Base-by-base conservation (phyloP, 106 monocot species). In the Allium cepa region DNA sequence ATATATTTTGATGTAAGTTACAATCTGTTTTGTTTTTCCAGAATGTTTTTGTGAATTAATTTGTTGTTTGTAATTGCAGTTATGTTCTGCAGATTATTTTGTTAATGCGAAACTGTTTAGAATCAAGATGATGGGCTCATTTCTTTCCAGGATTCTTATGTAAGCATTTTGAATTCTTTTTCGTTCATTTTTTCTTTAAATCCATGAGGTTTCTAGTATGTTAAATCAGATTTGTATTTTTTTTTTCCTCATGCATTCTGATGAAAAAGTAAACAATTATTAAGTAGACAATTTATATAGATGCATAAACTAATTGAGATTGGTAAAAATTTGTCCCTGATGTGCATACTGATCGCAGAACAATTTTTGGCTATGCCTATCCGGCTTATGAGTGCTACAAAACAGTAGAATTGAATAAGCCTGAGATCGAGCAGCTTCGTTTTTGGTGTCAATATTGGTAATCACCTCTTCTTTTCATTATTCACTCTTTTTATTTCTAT, bases 361-460 rank as follows among this genome's bases (percentile, higher is more conserved):
- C 83, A 78, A 72, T 79, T 64, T 76, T 88, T 58, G 87, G 87
- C 11, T 88, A 88, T 73, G 87, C 80, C 17, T 88, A 83, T 76
- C 87, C 87, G 18, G 83, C 83, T 45, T 88, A 88, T 66, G 83
- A 88, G 53, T 88, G 87, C 81, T 88, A 68, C 73, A 88, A 88
- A 59, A 59, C 57, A 14, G 78, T 88, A 62, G 87, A 88, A 66
- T 52, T 78, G 75, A 88, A 88, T 45, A 80, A 73, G 58, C 87
- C 87, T 10, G 83, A 83, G 72, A 88, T 88, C 26, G 83, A 88
- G 51, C 80, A 81, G 53, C 58, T 88, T 18, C 71, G 80, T 18
- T 88, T 88, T 48, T 88, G 87, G 87, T 88, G 87, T 57, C 80
- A 83, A 60, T 88, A 88, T 52, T 88, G 87, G 87, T 88, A 63